A percentile compares a stretch with the other conserved stretches of the same genome.
Evolutionary conservation across 371 early-diverging fungal genomes (phyloP).

Genomic region (Mycotypha africana): DNA sequence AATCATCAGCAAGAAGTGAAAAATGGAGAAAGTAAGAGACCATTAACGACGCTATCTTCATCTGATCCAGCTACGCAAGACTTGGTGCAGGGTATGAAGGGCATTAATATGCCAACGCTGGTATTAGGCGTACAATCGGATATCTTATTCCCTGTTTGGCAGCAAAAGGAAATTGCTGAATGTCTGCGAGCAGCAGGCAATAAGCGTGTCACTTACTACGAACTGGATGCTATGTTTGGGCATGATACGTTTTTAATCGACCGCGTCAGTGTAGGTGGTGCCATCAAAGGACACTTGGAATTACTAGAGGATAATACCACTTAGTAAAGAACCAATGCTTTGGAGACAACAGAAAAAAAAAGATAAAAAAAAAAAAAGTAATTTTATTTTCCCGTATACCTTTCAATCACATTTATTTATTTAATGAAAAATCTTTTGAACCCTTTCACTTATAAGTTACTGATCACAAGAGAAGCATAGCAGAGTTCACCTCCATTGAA

Average conservation of each 20-base stretch:
- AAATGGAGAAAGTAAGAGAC: constrained; percentile 2
- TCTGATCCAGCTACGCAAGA: constrained; percentile 50
- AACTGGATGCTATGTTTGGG: constrained; percentile 94
- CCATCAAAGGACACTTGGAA: constrained; percentile 92
- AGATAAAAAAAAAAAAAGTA: no score
- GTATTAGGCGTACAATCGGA: constrained; percentile 94
- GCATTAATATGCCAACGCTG: constrained; percentile 69
- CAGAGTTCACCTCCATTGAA: no score
- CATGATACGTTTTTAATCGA: constrained; percentile 97
- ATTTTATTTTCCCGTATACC: no score
- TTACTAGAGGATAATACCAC: constrained; percentile 34
- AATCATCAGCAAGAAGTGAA: neutral
- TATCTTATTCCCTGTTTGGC: constrained; percentile 91
- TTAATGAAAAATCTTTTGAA: no score
- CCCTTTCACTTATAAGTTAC: no score
- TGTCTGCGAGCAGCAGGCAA: constrained; percentile 81
- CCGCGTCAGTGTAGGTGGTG: constrained; percentile 82
- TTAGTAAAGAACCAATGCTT: no score
- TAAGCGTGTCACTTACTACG: constrained; percentile 87
- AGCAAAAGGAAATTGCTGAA: constrained; percentile 93
- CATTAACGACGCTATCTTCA: constrained; percentile 17
- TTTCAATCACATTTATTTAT: no score
- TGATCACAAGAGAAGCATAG: no score
- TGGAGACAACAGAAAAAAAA: no score
- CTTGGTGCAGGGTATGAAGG: constrained; percentile 51